These are phyloP conservation scores for Solanum ahanhuiri DNA, from an alignment of 257 asterid genomes.

Conservation along the genomic window DNA sequence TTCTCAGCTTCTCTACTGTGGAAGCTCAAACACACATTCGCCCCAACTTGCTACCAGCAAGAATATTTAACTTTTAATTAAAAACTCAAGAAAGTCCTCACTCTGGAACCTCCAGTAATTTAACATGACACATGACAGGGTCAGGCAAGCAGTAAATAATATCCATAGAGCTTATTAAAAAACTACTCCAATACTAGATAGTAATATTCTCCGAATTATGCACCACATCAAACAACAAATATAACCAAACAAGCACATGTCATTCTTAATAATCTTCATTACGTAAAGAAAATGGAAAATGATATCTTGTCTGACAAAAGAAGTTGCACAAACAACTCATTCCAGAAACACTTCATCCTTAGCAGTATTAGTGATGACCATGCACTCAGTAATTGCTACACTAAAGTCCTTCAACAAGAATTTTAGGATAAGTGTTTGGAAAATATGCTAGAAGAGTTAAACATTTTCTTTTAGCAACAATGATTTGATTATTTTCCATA, in stretches of 20 bases:
- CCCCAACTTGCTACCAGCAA: background rate
- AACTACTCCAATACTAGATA: background rate
- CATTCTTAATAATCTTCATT: background rate
- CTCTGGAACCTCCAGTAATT: background rate
- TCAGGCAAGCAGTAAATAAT: background rate
- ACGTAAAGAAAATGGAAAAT: background rate
- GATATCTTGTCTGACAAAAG: background rate
- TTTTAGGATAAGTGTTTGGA: background rate
- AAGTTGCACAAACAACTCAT: background rate
- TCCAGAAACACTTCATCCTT: background rate
- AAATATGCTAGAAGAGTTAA: background rate
- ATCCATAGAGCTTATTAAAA: background rate
- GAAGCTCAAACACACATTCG: background rate
- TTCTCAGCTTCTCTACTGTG: background rate
- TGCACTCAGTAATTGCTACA: background rate
- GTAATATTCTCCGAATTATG: background rate
- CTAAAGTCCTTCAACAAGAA: background rate
- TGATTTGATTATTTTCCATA: background rate
- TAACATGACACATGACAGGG: background rate
- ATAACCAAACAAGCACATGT: background rate
- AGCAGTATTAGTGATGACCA: background rate
- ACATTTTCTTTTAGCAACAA: background rate
- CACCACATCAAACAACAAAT: background rate
- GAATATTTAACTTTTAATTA: background rate
- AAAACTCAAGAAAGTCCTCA: background rate